Percentiles rank a stretch among this genome's conserved stretches.
phyloP scores from a whole-genome alignment of 352 stramenopile genomes.

The Pythium guiyangense region DNA sequence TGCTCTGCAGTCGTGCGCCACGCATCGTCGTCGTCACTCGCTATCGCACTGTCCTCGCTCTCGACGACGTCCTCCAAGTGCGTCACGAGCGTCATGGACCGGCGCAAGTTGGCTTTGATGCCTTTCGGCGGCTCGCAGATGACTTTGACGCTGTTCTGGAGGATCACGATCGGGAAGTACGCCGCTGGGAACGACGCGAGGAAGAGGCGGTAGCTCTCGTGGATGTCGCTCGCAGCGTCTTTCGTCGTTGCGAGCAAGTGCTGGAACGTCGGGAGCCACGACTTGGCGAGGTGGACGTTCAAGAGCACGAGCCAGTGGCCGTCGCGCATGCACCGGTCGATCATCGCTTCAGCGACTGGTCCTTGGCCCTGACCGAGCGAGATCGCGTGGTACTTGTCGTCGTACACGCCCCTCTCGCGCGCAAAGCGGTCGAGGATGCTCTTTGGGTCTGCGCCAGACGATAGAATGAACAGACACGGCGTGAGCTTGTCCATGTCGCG shows the following conservation, averaged over 20 bases:
- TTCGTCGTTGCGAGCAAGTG: conserved; percentile 29
- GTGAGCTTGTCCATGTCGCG: conserved; percentile 55
- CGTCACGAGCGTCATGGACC: conserved; percentile 46
- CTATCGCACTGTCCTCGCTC: background rate
- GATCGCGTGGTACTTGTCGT: conserved; percentile 45
- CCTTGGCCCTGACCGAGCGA: conserved; percentile 79
- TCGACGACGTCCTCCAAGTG: background rate
- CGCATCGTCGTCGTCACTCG: background rate
- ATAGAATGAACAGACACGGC: conserved; percentile 75
- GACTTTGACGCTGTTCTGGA: conserved; percentile 77
- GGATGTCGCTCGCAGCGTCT: conserved; percentile 24
- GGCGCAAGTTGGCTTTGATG: conserved; percentile 69
- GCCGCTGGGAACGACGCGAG: conserved; percentile 57
- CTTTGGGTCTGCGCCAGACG: conserved; percentile 59
- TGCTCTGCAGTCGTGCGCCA: conserved; percentile 28
- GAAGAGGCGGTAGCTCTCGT: conserved; percentile 64
- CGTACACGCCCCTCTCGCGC: conserved; percentile 26
- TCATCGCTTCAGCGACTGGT: conserved; percentile 49
- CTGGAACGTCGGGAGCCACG: conserved; percentile 70
- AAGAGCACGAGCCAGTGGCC: conserved; percentile 72
- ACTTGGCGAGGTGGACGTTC: conserved; percentile 74
- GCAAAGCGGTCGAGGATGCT: conserved; percentile 46
- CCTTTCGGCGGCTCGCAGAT: conserved; percentile 74
- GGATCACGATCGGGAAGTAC: conserved; percentile 68
- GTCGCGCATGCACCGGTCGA: conserved; percentile 39